These are phyloP conservation scores for Calvatia gigantea DNA, from an alignment of 768 basidiomycete genomes.

Conservation along the genomic window DNA sequence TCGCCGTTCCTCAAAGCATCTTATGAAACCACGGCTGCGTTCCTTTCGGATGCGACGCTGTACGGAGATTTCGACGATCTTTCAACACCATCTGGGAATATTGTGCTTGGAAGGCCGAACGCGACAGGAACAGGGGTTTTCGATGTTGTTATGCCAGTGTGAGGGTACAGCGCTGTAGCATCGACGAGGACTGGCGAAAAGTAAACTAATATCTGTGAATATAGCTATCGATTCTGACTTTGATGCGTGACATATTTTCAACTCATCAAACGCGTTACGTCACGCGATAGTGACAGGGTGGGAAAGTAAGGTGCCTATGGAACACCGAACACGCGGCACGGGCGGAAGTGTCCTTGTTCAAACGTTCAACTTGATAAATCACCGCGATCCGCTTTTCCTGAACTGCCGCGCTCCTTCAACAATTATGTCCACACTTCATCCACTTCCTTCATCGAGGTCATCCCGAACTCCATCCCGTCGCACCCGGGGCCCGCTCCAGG, in stretches of 20 bases:
- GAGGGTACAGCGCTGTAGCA: slow-evolving; percentile 13
- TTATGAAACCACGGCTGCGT: slow-evolving; percentile 92
- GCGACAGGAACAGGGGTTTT: slow-evolving; percentile 94
- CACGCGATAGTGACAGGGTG: slow-evolving; percentile 32
- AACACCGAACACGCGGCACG: slow-evolving; percentile 21
- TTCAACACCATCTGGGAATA: slow-evolving; percentile 84
- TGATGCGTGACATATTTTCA: slow-evolving; percentile 15
- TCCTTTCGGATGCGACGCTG: slow-evolving; percentile 91
- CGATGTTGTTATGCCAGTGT: slow-evolving; percentile 69
- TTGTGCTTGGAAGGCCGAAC: slow-evolving; percentile 86
- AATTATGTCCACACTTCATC: slow-evolving; percentile 11
- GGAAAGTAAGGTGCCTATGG: slow-evolving; percentile 4
- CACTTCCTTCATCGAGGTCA: not conserved
- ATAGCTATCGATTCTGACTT: slow-evolving; percentile 1
- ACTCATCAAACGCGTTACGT: slow-evolving; percentile 26
- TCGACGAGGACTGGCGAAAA: slow-evolving; percentile 8
- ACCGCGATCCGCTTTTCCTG: slow-evolving; percentile 15
- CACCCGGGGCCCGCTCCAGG: slow-evolving; percentile 49
- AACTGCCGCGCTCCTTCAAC: slow-evolving; percentile 11
- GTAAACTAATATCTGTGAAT: slow-evolving; percentile 13
- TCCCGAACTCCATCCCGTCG: not conserved
- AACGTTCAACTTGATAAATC: slow-evolving; percentile 20
- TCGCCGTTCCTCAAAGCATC: slow-evolving; percentile 98
- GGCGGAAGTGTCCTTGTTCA: slow-evolving; percentile 18
- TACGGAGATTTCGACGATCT: slow-evolving; percentile 95